These are phyloP conservation scores for Hyparrhenia diplandra DNA, from an alignment of 176 grass and related monocot species.

Conservation along the genomic window DNA sequence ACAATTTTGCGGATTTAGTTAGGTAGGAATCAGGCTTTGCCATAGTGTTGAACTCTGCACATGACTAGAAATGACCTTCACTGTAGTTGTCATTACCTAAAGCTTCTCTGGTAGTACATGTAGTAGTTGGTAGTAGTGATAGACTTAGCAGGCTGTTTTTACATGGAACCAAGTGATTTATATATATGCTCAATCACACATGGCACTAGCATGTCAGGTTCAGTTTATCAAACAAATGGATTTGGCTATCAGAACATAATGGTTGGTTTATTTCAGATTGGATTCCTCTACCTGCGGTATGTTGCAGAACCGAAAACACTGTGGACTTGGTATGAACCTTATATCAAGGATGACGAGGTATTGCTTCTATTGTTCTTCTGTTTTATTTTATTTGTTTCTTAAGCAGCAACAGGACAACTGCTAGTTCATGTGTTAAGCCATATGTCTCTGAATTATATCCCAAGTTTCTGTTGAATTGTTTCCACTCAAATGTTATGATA, in stretches of 20 bases:
- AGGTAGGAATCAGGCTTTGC: too few relatives aligned
- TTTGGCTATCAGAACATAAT: not conserved
- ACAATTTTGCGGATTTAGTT: too few relatives aligned
- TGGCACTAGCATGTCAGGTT: not conserved
- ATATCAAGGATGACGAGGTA: conserved; percentile 97
- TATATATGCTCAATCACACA: not conserved
- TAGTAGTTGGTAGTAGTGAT: too few relatives aligned
- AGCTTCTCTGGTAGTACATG: too few relatives aligned
- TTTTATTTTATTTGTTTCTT: conserved; percentile 22
- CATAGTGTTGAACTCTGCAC: too few relatives aligned
- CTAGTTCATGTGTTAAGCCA: not conserved
- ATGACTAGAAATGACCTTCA: too few relatives aligned
- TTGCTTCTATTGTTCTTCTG: not conserved
- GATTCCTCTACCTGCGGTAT: conserved; percentile 90
- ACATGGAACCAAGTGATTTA: not conserved
- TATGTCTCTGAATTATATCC: not conserved
- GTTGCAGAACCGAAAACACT: conserved; percentile 84
- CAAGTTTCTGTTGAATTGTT: not conserved
- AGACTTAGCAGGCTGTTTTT: too few relatives aligned
- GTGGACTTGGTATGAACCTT: conserved; percentile 95
- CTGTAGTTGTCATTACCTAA: too few relatives aligned
- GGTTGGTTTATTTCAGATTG: conserved; percentile 48
- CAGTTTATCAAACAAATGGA: not conserved
- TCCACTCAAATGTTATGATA: not conserved
- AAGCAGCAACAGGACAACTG: not conserved